Base-by-base conservation (phyloP, 1,284 basidiomycete species). In the Leucoagaricus sp. region DNA sequence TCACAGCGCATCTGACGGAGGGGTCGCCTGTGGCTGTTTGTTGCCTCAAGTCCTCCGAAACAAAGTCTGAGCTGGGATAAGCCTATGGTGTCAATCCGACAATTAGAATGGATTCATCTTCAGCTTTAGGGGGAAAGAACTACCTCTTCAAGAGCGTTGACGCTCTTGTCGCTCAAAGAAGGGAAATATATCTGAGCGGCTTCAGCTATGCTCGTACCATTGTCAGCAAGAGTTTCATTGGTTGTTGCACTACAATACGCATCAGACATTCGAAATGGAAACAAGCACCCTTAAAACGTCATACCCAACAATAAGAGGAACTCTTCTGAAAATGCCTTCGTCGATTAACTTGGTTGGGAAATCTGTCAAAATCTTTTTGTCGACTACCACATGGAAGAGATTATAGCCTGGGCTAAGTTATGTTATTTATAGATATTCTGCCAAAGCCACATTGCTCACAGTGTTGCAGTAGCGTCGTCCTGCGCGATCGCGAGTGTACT, bases 291-390 rank as follows among this genome's bases (percentile, higher is more conserved):
- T n/a, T 42, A 31, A 13, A 21, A n/a, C 6, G 36, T 38, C 36
- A 67, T 63, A 85, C 84, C 84, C 84, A 40, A 84, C 78, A 34
- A 87, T 79, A 1, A 85, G 63, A 17, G 83, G 79, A 4, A 86
- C 78, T 21, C 72, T 68, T 1, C 72, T 66, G 58, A 81, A 82
- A 28, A 74, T 70, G 2, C 80, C 78, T 10, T 67, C 53, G 4
- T 74, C 63, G 33, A 86, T 72, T 3, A 72, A 71, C 33, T 64
- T 64, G 0, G 80, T 82, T 2, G 83, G 82, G 55, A 73, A 72
- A 17, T 80, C 77, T 2, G 73, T 69, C 57, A 86, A 71, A 12
- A 81, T 54, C 44, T 75, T 74, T 0, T 76, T 77, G 59, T 86
- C 84, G 3, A 84, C 19, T 3, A 85, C 71, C 12, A 73, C 75